phyloP scores from a whole-genome alignment of 1,139 yeast genomes.

The Yamadazyma kanchanaburiensis region DNA sequence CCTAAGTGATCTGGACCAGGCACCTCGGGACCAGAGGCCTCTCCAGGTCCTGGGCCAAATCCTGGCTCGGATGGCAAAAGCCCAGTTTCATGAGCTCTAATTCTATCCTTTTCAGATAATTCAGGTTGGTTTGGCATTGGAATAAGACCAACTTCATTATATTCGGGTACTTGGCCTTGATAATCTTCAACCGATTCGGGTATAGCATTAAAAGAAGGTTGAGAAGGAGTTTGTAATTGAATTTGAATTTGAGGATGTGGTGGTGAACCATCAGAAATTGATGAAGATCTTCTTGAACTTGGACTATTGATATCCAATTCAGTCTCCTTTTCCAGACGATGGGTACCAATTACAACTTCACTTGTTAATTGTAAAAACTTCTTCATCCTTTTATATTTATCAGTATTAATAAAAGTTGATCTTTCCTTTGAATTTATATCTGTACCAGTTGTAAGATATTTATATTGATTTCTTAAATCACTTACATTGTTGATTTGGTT shows the following conservation, averaged over 20 bases:
- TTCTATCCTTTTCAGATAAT: constrained; percentile 51
- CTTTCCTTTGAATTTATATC: constrained; percentile 32
- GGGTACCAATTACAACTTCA: constrained; percentile 79
- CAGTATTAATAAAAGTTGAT: constrained; percentile 68
- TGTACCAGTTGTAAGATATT: constrained; percentile 17
- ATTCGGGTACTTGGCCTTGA: constrained; percentile 20
- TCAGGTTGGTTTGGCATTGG: constrained; percentile 18
- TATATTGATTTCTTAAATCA: constrained; percentile 33
- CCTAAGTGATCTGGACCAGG: too few species aligned
- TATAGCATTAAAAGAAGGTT: constrained; percentile 3
- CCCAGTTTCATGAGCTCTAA: constrained; percentile 52
- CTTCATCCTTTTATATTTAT: constrained; percentile 65
- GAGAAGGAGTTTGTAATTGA: constrained; percentile 1
- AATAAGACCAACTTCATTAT: constrained; percentile 18
- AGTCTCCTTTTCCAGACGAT: constrained; percentile 33
- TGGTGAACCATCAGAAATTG: constrained; percentile 15
- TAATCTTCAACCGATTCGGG: constrained; percentile 9
- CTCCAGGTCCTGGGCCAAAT: constrained; percentile 5
- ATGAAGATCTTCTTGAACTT: constrained; percentile 20
- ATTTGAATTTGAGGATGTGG: constrained; percentile 1
- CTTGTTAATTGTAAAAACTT: constrained; percentile 77
- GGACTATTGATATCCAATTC: constrained; percentile 5
- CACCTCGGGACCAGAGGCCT: background rate
- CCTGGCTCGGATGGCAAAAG: constrained; percentile 61
- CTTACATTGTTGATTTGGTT: constrained; percentile 7